phyloP scores from a whole-genome alignment of 257 asterid species.

The Ilex aquifolium region DNA sequence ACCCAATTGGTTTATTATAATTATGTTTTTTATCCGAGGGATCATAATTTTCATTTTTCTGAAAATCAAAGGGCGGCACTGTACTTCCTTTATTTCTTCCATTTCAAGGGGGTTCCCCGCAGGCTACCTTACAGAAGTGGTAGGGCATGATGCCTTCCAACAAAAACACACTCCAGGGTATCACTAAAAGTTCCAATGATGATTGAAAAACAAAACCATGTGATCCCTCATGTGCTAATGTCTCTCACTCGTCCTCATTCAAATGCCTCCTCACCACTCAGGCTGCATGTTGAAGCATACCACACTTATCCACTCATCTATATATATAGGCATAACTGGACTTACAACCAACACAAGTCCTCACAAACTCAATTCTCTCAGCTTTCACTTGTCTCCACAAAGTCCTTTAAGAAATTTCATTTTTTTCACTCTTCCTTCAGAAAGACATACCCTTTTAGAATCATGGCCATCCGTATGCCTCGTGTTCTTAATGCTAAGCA shows the following conservation, averaged over 20 bases:
- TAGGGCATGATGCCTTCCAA: background rate
- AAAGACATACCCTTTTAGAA: background rate
- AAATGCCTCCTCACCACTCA: background rate
- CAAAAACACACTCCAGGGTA: too few species aligned
- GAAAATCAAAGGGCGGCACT: too few species aligned
- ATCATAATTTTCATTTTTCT: too few species aligned
- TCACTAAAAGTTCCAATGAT: too few species aligned
- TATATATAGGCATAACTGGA: background rate
- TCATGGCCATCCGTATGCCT: constrained; percentile 11
- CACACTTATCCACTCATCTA: background rate
- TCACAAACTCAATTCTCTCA: background rate
- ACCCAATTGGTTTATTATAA: too few species aligned
- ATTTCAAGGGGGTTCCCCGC: too few species aligned
- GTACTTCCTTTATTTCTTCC: too few species aligned
- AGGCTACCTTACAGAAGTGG: background rate
- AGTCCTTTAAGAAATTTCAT: too few species aligned
- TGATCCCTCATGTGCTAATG: background rate
- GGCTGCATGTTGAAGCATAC: too few species aligned
- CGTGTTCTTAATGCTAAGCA: constrained; percentile 7
- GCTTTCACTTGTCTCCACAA: too few species aligned
- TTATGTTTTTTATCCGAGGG: too few species aligned
- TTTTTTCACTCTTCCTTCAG: too few species aligned
- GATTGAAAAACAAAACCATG: background rate
- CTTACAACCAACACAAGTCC: background rate
- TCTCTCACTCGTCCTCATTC: constrained; percentile 1